phyloP scores from a whole-genome alignment of 2,329 filamentous ascomycete genomes.

The Stagonosporopsis vannaccii region DNA sequence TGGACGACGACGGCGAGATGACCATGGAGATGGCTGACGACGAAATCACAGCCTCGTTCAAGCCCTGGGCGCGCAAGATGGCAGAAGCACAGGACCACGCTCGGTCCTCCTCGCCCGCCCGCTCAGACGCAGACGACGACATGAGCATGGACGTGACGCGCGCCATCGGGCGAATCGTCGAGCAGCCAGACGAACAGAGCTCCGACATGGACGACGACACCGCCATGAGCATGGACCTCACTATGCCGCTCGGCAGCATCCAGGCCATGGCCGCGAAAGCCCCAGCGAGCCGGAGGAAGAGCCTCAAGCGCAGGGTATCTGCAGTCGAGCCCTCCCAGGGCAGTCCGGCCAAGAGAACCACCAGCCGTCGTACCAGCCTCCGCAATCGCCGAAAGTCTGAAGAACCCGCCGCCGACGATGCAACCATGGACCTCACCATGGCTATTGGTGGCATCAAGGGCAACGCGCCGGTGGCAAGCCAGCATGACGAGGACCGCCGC shows the following conservation, averaged over 20 bases:
- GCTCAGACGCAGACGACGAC: conserved; percentile 61
- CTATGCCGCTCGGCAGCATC: conserved; percentile 62
- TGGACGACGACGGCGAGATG: conserved; percentile 62
- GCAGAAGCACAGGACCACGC: conserved; percentile 50
- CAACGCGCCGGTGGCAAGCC: not conserved
- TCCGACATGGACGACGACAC: conserved; percentile 54
- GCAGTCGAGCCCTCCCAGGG: conserved; percentile 47
- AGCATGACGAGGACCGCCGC: conserved; percentile 25
- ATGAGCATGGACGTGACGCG: conserved; percentile 96
- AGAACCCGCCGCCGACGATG: conserved; percentile 49
- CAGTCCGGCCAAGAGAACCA: conserved; percentile 47
- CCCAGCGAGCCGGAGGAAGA: conserved; percentile 42
- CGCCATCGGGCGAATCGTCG: conserved; percentile 79
- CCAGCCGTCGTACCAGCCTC: conserved; percentile 46
- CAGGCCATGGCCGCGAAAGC: conserved; percentile 42
- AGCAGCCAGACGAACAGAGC: conserved; percentile 49
- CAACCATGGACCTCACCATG: conserved; percentile 51
- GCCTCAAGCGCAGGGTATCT: conserved; percentile 55
- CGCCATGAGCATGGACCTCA: conserved; percentile 62
- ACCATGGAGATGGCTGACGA: conserved; percentile 66
- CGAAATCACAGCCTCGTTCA: conserved; percentile 76
- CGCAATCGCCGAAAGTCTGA: conserved; percentile 50
- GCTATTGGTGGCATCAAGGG: conserved; percentile 48
- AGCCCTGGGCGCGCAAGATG: conserved; percentile 72
- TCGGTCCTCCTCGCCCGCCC: conserved; percentile 58